Conservation (phyloP, 2,329 filamentous ascomycete genomes). For the Seiridium cupressi region DNA sequence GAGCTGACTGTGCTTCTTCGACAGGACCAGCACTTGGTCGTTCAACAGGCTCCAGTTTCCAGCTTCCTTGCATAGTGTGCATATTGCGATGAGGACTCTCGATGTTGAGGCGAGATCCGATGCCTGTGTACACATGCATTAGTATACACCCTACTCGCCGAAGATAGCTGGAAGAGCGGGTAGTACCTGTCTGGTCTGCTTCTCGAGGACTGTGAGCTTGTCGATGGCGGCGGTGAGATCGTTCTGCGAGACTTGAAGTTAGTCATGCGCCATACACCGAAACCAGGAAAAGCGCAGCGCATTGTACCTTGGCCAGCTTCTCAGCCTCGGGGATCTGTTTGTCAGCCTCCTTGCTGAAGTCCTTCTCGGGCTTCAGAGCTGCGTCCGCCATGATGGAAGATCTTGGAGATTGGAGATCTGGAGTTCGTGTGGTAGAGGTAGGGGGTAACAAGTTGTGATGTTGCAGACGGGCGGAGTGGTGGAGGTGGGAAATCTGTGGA, state of each 20-base stretch:
- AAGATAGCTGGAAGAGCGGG: background rate
- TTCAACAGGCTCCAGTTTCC: conserved; percentile 94
- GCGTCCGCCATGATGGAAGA: conserved; percentile 71
- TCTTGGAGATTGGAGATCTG: background rate
- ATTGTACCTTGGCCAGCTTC: conserved; percentile 75
- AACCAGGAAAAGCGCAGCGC: background rate
- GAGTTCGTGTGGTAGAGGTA: background rate
- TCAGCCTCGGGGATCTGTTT: conserved; percentile 87
- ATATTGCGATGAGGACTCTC: conserved; percentile 80
- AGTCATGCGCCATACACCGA: background rate
- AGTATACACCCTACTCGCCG: background rate
- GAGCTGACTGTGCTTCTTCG: conserved; percentile 99
- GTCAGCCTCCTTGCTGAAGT: conserved; percentile 96
- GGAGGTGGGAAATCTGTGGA: background rate
- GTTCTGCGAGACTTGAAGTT: conserved; percentile 42
- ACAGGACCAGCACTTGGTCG: conserved; percentile 91
- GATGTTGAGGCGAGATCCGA: conserved; percentile 96
- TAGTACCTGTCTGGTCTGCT: conserved; percentile 91
- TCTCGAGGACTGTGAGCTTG: conserved; percentile 88
- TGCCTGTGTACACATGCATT: conserved; percentile 54
- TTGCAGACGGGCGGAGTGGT: background rate
- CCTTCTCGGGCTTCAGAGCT: conserved; percentile 91
- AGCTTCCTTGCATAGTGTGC: conserved; percentile 90
- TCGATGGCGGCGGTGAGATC: conserved; percentile 88
- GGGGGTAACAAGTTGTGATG: background rate